Evolutionary conservation across 306 rosid species (phyloP).

Genomic region (Sesbania bispinosa): DNA sequence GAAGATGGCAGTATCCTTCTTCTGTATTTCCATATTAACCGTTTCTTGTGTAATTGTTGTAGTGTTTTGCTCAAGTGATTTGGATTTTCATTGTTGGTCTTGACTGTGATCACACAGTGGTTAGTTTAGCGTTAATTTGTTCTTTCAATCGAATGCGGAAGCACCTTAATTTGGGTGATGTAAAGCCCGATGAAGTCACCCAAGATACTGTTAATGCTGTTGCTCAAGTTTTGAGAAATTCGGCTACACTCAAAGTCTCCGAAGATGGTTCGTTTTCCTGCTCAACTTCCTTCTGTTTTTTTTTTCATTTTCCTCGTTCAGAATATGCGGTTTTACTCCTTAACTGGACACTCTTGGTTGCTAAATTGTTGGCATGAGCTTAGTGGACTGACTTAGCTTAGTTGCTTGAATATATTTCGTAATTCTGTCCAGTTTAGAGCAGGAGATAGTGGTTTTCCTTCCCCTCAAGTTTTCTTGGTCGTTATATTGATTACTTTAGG

Average conservation of each 20-base stretch:
- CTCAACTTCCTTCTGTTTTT: not conserved
- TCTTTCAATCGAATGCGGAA: slow-evolving; percentile 75
- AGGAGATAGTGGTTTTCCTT: not conserved
- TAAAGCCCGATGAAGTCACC: slow-evolving; percentile 47
- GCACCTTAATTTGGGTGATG: slow-evolving; percentile 67
- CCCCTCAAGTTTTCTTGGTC: not conserved
- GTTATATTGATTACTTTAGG: not conserved
- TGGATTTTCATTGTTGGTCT: slow-evolving; percentile 35
- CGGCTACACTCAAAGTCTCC: slow-evolving; percentile 61
- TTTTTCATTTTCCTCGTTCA: too few relatives aligned
- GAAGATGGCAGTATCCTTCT: slow-evolving; percentile 85
- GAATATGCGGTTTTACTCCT: not conserved
- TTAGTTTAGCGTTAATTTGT: slow-evolving; percentile 74
- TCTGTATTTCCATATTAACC: not conserved
- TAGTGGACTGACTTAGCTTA: not conserved
- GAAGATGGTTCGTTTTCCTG: slow-evolving; percentile 67
- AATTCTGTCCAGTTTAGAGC: not conserved
- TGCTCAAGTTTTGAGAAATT: slow-evolving; percentile 58
- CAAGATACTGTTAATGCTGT: slow-evolving; percentile 59
- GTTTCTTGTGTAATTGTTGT: not conserved
- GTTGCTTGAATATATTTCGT: not conserved
- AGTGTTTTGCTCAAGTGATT: not conserved
- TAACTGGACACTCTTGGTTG: not conserved
- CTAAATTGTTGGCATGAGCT: not conserved
- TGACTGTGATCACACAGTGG: slow-evolving; percentile 53